Evolutionary conservation across 371 early-diverging fungal genomes (phyloP), one percentile per base, ranked within the genome.

Genomic region (Coemansia sp.): DNA sequence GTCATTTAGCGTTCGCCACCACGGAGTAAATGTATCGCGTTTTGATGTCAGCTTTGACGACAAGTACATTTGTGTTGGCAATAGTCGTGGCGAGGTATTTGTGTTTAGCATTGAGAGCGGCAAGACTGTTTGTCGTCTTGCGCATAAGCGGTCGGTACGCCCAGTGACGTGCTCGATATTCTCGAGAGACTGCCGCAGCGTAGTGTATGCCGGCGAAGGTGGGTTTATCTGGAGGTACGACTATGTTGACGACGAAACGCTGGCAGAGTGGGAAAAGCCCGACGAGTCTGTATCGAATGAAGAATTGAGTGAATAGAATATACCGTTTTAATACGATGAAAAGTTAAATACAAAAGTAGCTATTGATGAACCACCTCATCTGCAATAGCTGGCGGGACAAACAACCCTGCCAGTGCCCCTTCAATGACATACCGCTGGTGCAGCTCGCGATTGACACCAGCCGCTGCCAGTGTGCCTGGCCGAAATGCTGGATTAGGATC

Each of bases 191-290:
- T 86, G 87, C 69, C 83, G 89, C 39, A 87, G 88, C 61, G 82
- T 94, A 22, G 63, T 92, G 5, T 87, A 86, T 67, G 89, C 84
- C 27, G 89, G 91, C 26, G 92, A 91, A 59, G 91, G 90, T 53
- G 88, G 90, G 0, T 89, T 90, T 68, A 84, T 94, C 34, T 90
- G 92, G 90, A 81, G 94, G 66, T 92, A 89, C 71, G 92, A 91
- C 70, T 90, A 90, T 71, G 84, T 92, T 50, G 87, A 88, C 57
- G 86, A 89, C 64, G 88, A 86, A 40, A 87, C 84, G 4, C 68
- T 90, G 48, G 80, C 84, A 21, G 88, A 89, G 64, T 93, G 93
- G 92, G 87, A 81, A 51, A 77, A 68, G 62, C 59, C 67, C 1
- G 59, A 63, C 24, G 77, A 80, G 4, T 62, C 64, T 8, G 66